These are phyloP conservation scores for Candida insectorum DNA, from an alignment of 805 yeast species.

Conservation along the genomic window DNA sequence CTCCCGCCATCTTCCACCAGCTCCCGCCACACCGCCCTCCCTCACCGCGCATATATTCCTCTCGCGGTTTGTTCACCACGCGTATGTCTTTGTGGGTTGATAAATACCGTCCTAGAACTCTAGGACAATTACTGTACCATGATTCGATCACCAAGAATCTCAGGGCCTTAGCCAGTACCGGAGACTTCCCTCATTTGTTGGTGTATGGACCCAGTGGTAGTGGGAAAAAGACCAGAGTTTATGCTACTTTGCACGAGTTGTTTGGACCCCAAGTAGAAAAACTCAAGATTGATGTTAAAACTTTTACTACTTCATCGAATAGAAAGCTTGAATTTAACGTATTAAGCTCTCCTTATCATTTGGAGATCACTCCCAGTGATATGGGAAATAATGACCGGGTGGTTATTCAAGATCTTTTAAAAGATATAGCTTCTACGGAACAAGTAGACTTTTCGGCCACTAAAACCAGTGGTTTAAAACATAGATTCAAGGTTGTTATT, in stretches of 20 bases:
- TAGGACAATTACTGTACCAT: slow-evolving; percentile 68
- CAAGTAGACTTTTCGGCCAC: slow-evolving; percentile 75
- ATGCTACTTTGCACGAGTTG: slow-evolving; percentile 72
- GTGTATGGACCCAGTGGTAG: slow-evolving; percentile 96
- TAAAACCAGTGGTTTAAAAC: slow-evolving; percentile 34
- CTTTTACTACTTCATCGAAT: slow-evolving; percentile 69
- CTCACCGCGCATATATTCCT: no score
- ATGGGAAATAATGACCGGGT: slow-evolving; percentile 95
- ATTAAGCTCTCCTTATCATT: slow-evolving; percentile 85
- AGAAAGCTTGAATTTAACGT: slow-evolving; percentile 87
- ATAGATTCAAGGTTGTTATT: slow-evolving; percentile 73
- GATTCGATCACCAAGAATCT: slow-evolving; percentile 60
- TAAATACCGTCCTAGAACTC: slow-evolving; percentile 75
- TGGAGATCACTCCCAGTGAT: slow-evolving; percentile 95
- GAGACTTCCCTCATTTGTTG: slow-evolving; percentile 89
- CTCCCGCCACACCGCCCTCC: no score
- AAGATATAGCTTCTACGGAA: slow-evolving; percentile 93
- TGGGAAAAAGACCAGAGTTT: slow-evolving; percentile 92
- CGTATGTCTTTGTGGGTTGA: slow-evolving; percentile 96
- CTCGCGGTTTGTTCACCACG: not conserved
- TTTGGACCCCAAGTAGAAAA: slow-evolving; percentile 82
- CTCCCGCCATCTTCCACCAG: no score
- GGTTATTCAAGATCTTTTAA: slow-evolving; percentile 89
- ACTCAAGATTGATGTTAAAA: slow-evolving; percentile 81
- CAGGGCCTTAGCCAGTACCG: slow-evolving; percentile 56